phyloP scores from a whole-genome alignment of 352 stramenopile species.

The Thalassiosira hispida region DNA sequence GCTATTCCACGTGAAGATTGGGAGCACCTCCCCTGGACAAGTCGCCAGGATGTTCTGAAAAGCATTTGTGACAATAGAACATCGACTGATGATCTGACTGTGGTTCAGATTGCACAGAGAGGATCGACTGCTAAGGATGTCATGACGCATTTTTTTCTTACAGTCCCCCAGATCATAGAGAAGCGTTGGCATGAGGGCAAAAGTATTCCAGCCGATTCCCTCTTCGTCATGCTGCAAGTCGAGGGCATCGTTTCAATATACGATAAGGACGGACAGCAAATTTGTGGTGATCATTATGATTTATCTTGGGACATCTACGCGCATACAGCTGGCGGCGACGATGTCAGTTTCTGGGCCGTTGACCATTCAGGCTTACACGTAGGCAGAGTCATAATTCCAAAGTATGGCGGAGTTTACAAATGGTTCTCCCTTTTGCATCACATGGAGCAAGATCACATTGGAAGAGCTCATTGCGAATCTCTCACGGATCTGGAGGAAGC shows the following conservation, averaged over 20 bases:
- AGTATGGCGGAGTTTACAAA: neutral
- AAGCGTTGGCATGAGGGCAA: conserved; percentile 2
- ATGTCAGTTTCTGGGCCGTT: conserved; percentile 10
- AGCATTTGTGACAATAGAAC: conserved; percentile 1
- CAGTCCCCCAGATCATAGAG: neutral
- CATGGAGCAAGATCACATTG: conserved; percentile 6
- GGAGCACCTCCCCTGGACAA: neutral
- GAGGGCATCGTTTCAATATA: conserved; percentile 3
- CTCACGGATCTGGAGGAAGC: neutral
- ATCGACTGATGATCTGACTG: neutral
- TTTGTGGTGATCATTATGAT: neutral
- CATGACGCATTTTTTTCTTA: conserved; percentile 10
- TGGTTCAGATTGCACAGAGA: conserved; percentile 8
- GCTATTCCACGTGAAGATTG: conserved; percentile 4
- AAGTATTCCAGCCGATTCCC: neutral
- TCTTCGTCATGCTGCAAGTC: conserved; percentile 8
- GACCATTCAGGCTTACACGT: neutral
- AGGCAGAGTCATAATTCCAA: neutral
- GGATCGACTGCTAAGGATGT: neutral
- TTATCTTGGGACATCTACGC: conserved; percentile 14
- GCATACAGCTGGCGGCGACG: neutral
- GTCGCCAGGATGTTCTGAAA: neutral
- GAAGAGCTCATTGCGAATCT: neutral
- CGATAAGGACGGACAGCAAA: conserved; percentile 2
- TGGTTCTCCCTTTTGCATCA: conserved; percentile 8